Percentiles rank a stretch among this genome's conserved stretches.
These are phyloP conservation scores for Paramecium sonneborni DNA, from an alignment of 73 alveolate genomes.

Conservation along the genomic window DNA sequence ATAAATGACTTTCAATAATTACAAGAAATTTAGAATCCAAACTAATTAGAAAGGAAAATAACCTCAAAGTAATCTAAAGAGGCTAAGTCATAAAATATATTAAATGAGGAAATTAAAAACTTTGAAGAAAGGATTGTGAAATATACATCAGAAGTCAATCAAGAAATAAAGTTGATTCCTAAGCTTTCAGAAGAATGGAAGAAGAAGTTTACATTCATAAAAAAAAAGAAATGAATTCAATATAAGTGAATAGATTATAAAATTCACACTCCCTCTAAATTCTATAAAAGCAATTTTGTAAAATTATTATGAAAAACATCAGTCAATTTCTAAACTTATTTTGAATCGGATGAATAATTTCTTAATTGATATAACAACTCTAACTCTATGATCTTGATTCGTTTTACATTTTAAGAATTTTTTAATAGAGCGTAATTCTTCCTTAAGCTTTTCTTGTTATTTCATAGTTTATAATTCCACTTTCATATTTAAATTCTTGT, in stretches of 20 bases:
- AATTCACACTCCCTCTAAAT: neutral
- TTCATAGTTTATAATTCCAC: neutral
- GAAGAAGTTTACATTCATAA: neutral
- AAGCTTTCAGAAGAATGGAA: neutral
- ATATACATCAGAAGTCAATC: neutral
- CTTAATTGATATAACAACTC: too few relatives aligned
- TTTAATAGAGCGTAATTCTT: neutral
- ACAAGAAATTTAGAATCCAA: neutral
- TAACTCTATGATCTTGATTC: neutral
- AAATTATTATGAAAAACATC: neutral
- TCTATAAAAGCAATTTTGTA: neutral
- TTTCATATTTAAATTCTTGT: neutral
- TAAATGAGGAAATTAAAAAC: neutral
- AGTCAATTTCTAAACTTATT: too few relatives aligned
- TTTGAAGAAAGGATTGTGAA: neutral
- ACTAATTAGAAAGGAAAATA: neutral
- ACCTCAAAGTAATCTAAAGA: neutral
- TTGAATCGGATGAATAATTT: too few relatives aligned
- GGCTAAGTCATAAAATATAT: neutral
- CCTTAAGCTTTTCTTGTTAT: neutral
- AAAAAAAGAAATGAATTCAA: constrained; percentile 6
- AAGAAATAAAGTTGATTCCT: neutral
- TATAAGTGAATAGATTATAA: neutral
- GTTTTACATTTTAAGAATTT: neutral
- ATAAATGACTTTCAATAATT: neutral